Evolutionary conservation across 345 rosid genomes (phyloP), one percentile per base, ranked within the genome.

Genomic region (Pugionium dolabratum): DNA sequence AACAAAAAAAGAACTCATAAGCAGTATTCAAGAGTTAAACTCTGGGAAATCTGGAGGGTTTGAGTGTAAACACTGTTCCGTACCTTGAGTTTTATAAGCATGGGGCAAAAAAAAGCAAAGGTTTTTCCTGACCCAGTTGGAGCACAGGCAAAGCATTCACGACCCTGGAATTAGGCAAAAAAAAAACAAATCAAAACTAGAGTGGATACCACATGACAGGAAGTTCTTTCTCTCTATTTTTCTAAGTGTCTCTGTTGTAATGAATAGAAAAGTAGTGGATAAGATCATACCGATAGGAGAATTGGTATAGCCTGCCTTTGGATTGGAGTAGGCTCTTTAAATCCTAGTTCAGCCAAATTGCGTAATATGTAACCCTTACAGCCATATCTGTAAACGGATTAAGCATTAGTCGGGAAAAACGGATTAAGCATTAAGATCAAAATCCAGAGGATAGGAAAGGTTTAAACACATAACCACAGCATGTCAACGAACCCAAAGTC

Each of bases 41-140:
- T 66, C 50, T 10, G 47, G 33, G 34, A 52, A 42, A 62, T 47
- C 6, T 0, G 18, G 9, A 64, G 27, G 66, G 64, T 40, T 25
- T n/a, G 10, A 66, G 41, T 6, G 39, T 25, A 59, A 6, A 29
- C 35, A 65, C 27, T 37, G 43, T 54, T 66, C 50, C 47, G 49
- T 66, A 90, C 98, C 98, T 90, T 83, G 60, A 93, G 96, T 79
- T 86, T 93, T 76, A 93, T 83, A 36, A 93, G 86, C 87, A 93
- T 90, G 66, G 98, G 97, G 44, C 85, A 88, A 5, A 93, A 75
- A 83, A 93, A 93, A 64, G 95, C 95, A 70, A 93, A 70, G 56
- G 98, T 90, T 73, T 93, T 90, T 40, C 98, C 97, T 27, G 98
- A 90, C 59, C 98, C 98, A 68, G 98, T 93, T 35, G 97, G 97